phyloP scores from a whole-genome alignment of 495 filamentous ascomycete species.

The Cercophora samala region DNA sequence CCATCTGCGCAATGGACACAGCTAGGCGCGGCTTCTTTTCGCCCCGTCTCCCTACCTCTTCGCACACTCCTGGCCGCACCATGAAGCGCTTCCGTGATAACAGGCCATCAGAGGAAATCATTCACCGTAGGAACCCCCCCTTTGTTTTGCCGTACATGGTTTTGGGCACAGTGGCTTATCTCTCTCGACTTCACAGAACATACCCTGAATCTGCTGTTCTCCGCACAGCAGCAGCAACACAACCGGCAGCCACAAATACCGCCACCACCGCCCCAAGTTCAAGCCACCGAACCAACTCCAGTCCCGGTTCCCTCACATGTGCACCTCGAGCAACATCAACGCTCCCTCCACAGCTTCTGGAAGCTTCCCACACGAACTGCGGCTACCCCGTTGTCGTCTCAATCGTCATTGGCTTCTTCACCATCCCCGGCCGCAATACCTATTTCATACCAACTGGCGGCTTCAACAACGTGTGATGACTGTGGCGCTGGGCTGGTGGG shows the following conservation, averaged over 20 bases:
- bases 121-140: constrained; percentile 42
- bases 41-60: constrained; percentile 23
- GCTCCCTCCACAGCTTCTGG: constrained; percentile 50
- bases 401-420: constrained; percentile 17
- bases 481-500: constrained; percentile 35
- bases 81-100: constrained; percentile 51
- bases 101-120: constrained; percentile 46
- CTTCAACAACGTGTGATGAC: constrained; percentile 41
- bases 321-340: constrained; percentile 29
- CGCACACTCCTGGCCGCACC: constrained; percentile 43
- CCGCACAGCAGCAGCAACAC: constrained; percentile 42
- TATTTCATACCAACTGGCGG: neutral
- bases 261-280: constrained; percentile 7
- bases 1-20: constrained; percentile 25
- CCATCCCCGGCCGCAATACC: constrained; percentile 13
- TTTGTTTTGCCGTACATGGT: neutral
- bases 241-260: neutral
- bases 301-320: constrained; percentile 10
- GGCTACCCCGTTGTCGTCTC: constrained; percentile 15
- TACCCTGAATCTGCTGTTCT: constrained; percentile 46
- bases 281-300: constrained; percentile 3
- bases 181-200: constrained; percentile 34
- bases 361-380: constrained; percentile 27
- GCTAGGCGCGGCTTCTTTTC: constrained; percentile 25
- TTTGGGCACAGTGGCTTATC: constrained; percentile 13